Conservation (phyloP, 2,329 filamentous ascomycete genomes). For the Sporothrix dimorphospora region DNA sequence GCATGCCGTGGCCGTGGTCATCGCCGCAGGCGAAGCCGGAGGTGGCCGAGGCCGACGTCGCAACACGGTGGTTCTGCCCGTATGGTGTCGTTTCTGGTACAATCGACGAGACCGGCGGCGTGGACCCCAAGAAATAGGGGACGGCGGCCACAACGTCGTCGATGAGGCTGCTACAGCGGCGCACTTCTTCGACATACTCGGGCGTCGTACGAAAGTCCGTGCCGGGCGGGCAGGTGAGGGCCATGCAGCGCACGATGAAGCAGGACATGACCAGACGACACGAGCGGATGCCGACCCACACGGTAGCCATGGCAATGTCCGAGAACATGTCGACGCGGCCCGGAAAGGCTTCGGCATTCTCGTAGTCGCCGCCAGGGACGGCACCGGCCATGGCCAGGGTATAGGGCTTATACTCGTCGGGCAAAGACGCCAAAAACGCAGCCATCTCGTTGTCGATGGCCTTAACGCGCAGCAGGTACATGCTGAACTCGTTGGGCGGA, state of each 20-base stretch:
- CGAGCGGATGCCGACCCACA: slow-evolving; percentile 59
- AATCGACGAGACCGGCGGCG: not conserved
- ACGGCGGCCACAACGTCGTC: not conserved
- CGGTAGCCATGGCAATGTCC: slow-evolving; percentile 59
- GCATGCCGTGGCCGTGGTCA: slow-evolving; percentile 39
- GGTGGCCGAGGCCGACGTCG: not conserved
- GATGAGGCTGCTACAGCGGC: not conserved
- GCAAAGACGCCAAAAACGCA: slow-evolving; percentile 50
- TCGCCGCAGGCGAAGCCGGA: slow-evolving; percentile 55
- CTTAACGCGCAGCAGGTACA: slow-evolving; percentile 57
- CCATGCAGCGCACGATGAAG: slow-evolving; percentile 60
- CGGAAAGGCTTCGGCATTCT: slow-evolving; percentile 59
- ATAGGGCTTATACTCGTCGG: not conserved
- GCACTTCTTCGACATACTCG: not conserved
- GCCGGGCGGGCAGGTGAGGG: slow-evolving; percentile 47
- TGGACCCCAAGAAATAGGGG: not conserved
- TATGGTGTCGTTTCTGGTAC: not conserved
- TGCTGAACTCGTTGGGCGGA: slow-evolving; percentile 51
- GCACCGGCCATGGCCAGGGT: not conserved
- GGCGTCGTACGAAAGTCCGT: not conserved
- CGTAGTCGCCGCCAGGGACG: slow-evolving; percentile 53
- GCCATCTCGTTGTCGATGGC: slow-evolving; percentile 56
- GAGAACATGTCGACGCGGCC: slow-evolving; percentile 62
- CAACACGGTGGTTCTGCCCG: not conserved
- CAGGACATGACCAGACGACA: slow-evolving; percentile 59